Evolutionary conservation across 495 filamentous ascomycete species (phyloP), one percentile per base, ranked within the genome.

Genomic region (Daldinia vernicosa): DNA sequence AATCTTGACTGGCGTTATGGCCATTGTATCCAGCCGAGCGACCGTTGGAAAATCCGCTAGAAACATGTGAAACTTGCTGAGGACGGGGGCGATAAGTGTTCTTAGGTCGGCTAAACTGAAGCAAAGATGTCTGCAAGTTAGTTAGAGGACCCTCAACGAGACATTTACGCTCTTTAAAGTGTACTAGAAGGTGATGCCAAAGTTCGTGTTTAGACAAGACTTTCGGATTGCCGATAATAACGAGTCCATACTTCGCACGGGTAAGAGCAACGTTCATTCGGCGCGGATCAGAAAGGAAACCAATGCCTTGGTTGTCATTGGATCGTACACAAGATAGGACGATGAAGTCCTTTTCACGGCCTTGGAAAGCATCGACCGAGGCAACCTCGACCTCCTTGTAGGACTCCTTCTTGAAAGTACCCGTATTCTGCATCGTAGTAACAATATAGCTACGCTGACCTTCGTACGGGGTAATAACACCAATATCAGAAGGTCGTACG

Each of bases 361-460:
- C 95, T 79, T 99, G 95, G 87, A 99, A 99, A 17, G 95, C 95
- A 85, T 98, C 95, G 26, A 99, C 95, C 0, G 95, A 98, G 15
- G 95, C 95, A 59, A 98, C 96, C 77, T 99, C 95, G 62, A 99
- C 94, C 78, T 99, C 95, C 82, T 98, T 98, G 84, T 99, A 99
- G 54, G 91, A 89, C 76, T 99, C 95, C 81, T 99, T 99, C 82
- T 95, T 97, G 85, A 97, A 97, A 1, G 91, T 95, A 22, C 95
- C 95, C 37, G 90, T 97, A 63, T 94, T 92, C 80, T 98, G 96
- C 95, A 99, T 99, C 7, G 95, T 97, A 77, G 92, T 97, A 57
- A 99, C 95, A 69, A 99, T 94, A 78, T 97, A 99, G 80, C 95
- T 98, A 60, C 95, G 91, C 82, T 99, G 95, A 57, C 95, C 95